A percentile compares a stretch with the other conserved stretches of the same genome.
Conservation (phyloP, 140 eudicot species). For the Stevia rebaudiana region DNA sequence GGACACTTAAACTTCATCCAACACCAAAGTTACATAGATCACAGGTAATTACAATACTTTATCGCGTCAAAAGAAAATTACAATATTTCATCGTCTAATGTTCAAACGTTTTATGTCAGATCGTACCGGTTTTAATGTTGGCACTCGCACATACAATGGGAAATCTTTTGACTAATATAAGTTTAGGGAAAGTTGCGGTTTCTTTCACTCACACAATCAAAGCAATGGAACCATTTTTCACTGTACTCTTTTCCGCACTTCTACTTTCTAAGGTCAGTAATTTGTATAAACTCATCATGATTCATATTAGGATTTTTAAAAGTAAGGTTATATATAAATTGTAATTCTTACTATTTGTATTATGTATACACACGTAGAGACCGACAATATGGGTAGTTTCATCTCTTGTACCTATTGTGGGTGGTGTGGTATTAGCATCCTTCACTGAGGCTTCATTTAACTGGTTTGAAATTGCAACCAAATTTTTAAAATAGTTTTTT, state of each 20-base stretch:
- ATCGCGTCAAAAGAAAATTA: not conserved
- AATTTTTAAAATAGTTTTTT: no score
- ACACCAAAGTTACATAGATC: slow-evolving; percentile 58
- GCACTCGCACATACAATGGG: slow-evolving; percentile 82
- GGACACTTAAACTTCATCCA: slow-evolving; percentile 69
- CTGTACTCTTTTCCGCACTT: slow-evolving; percentile 65
- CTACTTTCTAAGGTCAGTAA: slow-evolving; percentile 63
- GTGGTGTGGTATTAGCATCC: slow-evolving; percentile 95
- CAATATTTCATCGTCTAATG: no score
- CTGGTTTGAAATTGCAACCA: slow-evolving; percentile 40
- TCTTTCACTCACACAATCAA: slow-evolving; percentile 97
- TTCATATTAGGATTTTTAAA: not conserved
- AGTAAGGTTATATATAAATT: not conserved
- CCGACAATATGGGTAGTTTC: slow-evolving; percentile 76
- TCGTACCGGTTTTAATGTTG: slow-evolving; percentile 52
- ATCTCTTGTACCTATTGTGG: slow-evolving; percentile 82
- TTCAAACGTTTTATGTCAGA: slow-evolving; percentile 31
- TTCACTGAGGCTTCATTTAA: slow-evolving; percentile 85
- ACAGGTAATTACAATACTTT: slow-evolving; percentile 36
- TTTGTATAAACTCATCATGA: not conserved
- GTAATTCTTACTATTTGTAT: slow-evolving; percentile 4
- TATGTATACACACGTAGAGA: slow-evolving; percentile 29
- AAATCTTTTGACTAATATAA: slow-evolving; percentile 76
- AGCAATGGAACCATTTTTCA: slow-evolving; percentile 98
- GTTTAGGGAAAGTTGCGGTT: slow-evolving; percentile 89